These are phyloP conservation scores for Moesziomyces parantarcticus DNA, from an alignment of 1,284 basidiomycete species.

Conservation along the genomic window DNA sequence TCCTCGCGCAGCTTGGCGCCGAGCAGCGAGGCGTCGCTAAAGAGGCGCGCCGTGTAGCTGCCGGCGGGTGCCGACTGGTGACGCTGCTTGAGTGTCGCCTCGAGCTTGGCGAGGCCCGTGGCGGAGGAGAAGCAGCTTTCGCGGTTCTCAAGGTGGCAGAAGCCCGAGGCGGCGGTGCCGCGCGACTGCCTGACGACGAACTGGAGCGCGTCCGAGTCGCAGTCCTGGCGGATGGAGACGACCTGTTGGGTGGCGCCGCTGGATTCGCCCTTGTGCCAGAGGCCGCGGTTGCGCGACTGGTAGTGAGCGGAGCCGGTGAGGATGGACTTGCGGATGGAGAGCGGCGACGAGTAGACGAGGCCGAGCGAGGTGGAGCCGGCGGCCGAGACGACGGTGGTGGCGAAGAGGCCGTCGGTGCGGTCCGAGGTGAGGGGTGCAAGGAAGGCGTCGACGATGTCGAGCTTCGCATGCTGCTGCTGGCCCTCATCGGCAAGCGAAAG, in stretches of 20 bases:
- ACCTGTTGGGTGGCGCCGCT: constrained; percentile 93
- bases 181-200: constrained; percentile 92
- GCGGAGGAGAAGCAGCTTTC: constrained; percentile 79
- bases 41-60: constrained; percentile 90
- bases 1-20: constrained; percentile 97
- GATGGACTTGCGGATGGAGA: constrained; percentile 88
- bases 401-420: constrained; percentile 89
- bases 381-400: constrained; percentile 78
- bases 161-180: constrained; percentile 70
- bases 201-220: constrained; percentile 91
- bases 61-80: constrained; percentile 83
- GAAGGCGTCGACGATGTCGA: constrained; percentile 62
- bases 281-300: constrained; percentile 87
- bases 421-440: constrained; percentile 80
- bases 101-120: constrained; percentile 82
- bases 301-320: constrained; percentile 90
- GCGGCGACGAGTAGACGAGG: constrained; percentile 93
- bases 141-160: constrained; percentile 85
- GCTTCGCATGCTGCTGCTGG: constrained; percentile 31
- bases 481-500: constrained; percentile 33
- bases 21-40: constrained; percentile 83
- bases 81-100: constrained; percentile 81
- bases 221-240: constrained; percentile 84
- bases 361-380: constrained; percentile 80
- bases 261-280: constrained; percentile 98